phyloP scores from a whole-genome alignment of 1,284 basidiomycete genomes.

The Stygiomarasmius scandens region DNA sequence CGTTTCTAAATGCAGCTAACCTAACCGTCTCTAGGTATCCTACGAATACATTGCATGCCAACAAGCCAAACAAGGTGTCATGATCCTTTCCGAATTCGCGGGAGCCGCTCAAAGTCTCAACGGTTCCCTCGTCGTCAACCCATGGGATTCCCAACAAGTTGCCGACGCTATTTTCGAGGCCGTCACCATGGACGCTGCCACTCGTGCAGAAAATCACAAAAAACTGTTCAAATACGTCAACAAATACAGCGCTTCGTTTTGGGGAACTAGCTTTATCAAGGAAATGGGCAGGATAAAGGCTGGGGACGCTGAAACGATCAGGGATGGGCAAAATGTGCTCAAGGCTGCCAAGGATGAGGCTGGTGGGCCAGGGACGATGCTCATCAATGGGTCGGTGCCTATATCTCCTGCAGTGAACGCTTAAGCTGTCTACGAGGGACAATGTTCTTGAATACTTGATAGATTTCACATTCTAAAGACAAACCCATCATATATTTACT shows the following conservation, averaged over 20 bases:
- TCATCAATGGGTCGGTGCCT: slow-evolving; percentile 3
- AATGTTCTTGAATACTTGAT: neutral
- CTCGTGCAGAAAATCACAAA: slow-evolving; percentile 87
- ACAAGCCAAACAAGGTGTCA: slow-evolving; percentile 88
- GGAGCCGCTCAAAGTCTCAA: slow-evolving; percentile 96
- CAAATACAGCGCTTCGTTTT: slow-evolving; percentile 92
- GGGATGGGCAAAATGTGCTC: slow-evolving; percentile 11
- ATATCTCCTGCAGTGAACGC: slow-evolving; percentile 7
- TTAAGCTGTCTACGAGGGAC: too few relatives aligned
- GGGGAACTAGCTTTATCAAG: slow-evolving; percentile 89
- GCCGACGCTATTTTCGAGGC: slow-evolving; percentile 96
- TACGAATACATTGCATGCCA: slow-evolving; percentile 99
- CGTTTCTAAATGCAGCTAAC: slow-evolving; percentile 5
- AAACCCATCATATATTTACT: neutral
- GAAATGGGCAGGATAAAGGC: slow-evolving; percentile 71
- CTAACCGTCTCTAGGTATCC: slow-evolving; percentile 69
- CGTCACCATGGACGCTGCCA: slow-evolving; percentile 84
- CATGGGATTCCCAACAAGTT: slow-evolving; percentile 94
- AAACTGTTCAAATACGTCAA: slow-evolving; percentile 96
- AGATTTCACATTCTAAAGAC: neutral
- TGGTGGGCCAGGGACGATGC: neutral
- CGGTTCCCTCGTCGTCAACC: slow-evolving; percentile 93
- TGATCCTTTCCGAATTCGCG: slow-evolving; percentile 98
- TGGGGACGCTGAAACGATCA: slow-evolving; percentile 41
- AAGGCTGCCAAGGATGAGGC: slow-evolving; percentile 11